Conservation (phyloP, 257 asterid genomes). For the Nicotiana noctiflora region DNA sequence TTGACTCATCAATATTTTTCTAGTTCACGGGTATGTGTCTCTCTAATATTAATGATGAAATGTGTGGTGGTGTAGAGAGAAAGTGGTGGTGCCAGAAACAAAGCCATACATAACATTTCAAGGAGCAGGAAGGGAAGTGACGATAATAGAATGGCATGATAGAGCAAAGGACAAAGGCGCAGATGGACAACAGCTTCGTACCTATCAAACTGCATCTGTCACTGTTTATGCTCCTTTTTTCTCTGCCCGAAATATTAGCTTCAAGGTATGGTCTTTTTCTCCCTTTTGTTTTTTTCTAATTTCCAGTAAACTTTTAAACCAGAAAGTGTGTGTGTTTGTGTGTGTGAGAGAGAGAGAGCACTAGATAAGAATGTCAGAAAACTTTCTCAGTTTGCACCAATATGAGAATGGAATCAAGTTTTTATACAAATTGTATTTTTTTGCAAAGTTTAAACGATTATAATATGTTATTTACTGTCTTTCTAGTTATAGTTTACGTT, state of each 20-base stretch:
- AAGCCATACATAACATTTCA: slow-evolving; percentile 70
- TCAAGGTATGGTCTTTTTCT: slow-evolving; percentile 45
- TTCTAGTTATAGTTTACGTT: background rate
- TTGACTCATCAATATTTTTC: background rate
- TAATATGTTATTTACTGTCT: background rate
- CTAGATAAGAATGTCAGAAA: background rate
- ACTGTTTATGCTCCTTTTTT: slow-evolving; percentile 59
- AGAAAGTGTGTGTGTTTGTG: background rate
- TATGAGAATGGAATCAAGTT: background rate
- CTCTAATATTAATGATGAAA: background rate
- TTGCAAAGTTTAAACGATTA: background rate
- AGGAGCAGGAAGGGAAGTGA: slow-evolving; percentile 72
- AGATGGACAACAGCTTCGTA: slow-evolving; percentile 81
- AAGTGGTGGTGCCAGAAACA: slow-evolving; percentile 78
- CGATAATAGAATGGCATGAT: slow-evolving; percentile 86
- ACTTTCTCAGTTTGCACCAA: background rate
- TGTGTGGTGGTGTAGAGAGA: slow-evolving; percentile 40
- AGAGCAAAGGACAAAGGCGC: slow-evolving; percentile 74
- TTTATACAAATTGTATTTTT: too few species aligned
- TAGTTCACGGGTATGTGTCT: background rate
- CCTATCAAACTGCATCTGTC: slow-evolving; percentile 83
- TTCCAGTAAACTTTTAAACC: background rate
- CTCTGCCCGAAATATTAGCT: slow-evolving; percentile 76
- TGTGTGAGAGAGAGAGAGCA: background rate
- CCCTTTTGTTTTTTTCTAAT: background rate